Base-by-base conservation (phyloP, 345 rosid genomes). In the Arabidopsis suecica region DNA sequence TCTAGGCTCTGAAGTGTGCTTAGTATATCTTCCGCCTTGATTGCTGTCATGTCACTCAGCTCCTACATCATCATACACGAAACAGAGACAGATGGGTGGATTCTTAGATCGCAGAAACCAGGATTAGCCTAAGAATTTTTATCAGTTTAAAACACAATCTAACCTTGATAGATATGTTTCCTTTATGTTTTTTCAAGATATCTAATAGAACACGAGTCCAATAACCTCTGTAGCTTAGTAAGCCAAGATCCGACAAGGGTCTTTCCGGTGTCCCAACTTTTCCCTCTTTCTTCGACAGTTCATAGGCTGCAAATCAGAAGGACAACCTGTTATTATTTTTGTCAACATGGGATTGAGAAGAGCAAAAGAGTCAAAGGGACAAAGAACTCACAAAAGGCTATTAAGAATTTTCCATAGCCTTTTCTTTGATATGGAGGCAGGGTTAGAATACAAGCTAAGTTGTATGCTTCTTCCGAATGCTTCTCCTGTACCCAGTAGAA, bases 401-500 rank as follows among this genome's bases (percentile, higher is more conserved):
- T 94, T 69, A 94, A 75, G 78, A 89, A 94, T 79, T 94, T 94
- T 2, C 98, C 98, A 59, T 94, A 94, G 85, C 98, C 98, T 87
- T 94, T 94, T 80, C 98, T 91, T 80, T 94, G 98, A 74, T 94
- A 94, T 30, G 96, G 97, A 69, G 98, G 98, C 77, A 94, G 96
- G 0, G 98, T 94, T 68, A 91, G 91, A 65, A 94, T 94, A 68
- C 98, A 91, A 32, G 98, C 98, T 82, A 93, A 81, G 83, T 94
- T 94, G 80, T 88, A 94, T 13, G 98, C 90, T 78, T 94, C 98
- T 81, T 94, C 97, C 0, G 98, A 94, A 83, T 93, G 97, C 69
- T 91, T 93, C 76, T 91, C 98, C 97, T 91, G 91, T 80, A 84
- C 60, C 66, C 66, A 62, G 7, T 61, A 82, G 28, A 68, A 3